phyloP scores from a whole-genome alignment of 2,329 filamentous ascomycete species.

The Ustulina deusta region DNA sequence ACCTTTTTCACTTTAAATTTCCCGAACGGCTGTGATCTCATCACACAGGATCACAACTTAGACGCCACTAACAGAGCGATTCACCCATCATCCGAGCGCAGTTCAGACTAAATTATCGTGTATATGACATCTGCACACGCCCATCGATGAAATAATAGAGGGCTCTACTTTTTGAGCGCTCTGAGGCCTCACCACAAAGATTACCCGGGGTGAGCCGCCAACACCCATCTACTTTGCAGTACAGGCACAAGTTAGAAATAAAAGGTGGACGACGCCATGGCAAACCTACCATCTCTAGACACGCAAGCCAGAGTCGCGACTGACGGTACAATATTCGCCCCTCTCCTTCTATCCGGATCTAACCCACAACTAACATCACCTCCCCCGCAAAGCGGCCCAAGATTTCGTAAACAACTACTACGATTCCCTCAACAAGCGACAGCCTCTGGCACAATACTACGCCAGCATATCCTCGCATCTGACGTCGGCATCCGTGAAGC shows the following conservation, averaged over 20 bases:
- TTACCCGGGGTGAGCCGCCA: conserved; percentile 3
- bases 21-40: neutral
- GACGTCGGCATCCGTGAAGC: conserved; percentile 61
- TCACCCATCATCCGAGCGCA: neutral
- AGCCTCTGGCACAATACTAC: conserved; percentile 77
- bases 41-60: conserved; percentile 5
- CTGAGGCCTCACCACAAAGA: neutral
- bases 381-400: conserved; percentile 69
- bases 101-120: neutral
- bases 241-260: neutral
- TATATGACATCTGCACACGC: neutral
- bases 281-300: conserved; percentile 42
- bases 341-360: neutral
- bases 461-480: conserved; percentile 67
- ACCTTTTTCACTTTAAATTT: neutral
- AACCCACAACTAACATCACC: conserved; percentile 15
- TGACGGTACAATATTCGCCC: conserved; percentile 48
- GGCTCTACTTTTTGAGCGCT: neutral
- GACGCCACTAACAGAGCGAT: neutral
- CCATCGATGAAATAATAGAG: neutral
- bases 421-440: conserved; percentile 73
- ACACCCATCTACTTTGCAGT: neutral
- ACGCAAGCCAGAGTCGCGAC: conserved; percentile 52
- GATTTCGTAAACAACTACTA: conserved; percentile 82
- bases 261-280: conserved; percentile 37